phyloP scores from a whole-genome alignment of 2,329 filamentous ascomycete species.

The Neofusicoccum ribis region DNA sequence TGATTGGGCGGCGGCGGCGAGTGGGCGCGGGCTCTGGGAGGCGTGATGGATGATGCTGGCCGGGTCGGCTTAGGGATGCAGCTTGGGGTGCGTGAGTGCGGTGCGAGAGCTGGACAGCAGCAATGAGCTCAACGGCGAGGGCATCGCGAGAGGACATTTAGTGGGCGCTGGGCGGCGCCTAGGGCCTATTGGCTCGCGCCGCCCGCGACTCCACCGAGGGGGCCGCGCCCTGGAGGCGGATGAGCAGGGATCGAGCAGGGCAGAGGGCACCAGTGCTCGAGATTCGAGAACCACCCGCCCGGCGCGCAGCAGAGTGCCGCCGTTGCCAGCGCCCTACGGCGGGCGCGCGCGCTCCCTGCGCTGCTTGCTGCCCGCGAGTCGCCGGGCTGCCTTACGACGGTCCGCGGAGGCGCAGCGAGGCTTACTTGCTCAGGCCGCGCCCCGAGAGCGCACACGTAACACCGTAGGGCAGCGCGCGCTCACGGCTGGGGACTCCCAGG shows the following conservation, averaged over 20 bases:
- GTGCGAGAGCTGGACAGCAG: not conserved
- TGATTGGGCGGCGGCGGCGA: slow-evolving; percentile 1
- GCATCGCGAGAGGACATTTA: slow-evolving; percentile 10
- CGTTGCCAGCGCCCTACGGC: not conserved
- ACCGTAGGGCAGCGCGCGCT: slow-evolving; percentile 6
- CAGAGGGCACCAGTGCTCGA: not conserved
- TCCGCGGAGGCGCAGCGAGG: slow-evolving; percentile 12
- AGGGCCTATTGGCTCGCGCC: not conserved
- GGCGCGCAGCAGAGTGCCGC: not conserved
- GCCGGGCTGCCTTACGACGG: slow-evolving; percentile 3
- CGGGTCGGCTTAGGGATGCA: not conserved
- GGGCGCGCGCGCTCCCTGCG: not conserved
- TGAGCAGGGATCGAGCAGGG: not conserved
- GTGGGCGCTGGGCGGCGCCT: not conserved
- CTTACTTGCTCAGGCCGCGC: slow-evolving; percentile 8
- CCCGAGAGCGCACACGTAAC: slow-evolving; percentile 8
- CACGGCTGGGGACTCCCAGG: slow-evolving; percentile 1
- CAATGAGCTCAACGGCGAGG: not conserved
- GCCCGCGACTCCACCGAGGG: slow-evolving; percentile 3
- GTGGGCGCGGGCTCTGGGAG: not conserved
- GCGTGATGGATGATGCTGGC: not conserved
- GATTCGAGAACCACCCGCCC: slow-evolving; percentile 1
- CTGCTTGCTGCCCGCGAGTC: not conserved
- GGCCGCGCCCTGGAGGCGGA: slow-evolving; percentile 1
- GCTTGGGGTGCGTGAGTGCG: not conserved